Base-by-base conservation (phyloP, 352 stramenopile species). In the Globisporangium polare region DNA sequence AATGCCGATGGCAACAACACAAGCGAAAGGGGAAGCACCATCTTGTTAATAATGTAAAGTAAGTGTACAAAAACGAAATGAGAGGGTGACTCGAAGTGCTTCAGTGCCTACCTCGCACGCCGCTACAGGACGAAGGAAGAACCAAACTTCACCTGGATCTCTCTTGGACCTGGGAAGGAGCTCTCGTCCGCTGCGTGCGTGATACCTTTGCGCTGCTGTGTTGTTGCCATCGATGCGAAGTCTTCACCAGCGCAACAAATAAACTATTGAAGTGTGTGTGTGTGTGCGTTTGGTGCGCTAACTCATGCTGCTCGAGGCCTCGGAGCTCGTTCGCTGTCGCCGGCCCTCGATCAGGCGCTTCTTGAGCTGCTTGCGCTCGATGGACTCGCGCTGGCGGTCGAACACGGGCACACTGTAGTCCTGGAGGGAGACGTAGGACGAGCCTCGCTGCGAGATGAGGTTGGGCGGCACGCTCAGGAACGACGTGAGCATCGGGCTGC, bases 401-500 rank as follows among this genome's bases (percentile, higher is more conserved):
- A 88, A 78, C 37, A 90, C 82, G 0, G 86, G 85, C 27, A 94
- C 83, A 53, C 83, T 90, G 57, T 85, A 85, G 41, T 85, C 75
- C 27, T 73, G 65, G 5, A 85, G 68, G 9, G 75, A 85, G 18
- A 77, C 71, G 64, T 85, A 85, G 35, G 75, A 82, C 3, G 73
- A 77, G 13, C 75, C 73, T 27, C 71, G 73, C 53, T 85, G 65
- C 13, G 72, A 74, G 43, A 80, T 78, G 53, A 79, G 63, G 33
- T 69, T 77, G 1, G 75, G 75, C 37, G 75, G 73, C n/a, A 92
- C 77, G 65, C 83, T 92, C 45, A 94, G 58, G 58, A 94, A 94
- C 33, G 79, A 73, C 41, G 92, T 78, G 52, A 95, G 65, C 15
- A 88, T 77, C 8, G 66, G 15, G 66, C 82, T 87, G 62, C 62